Conservation (phyloP, 805 yeast genomes). For the Myxozyma udenii region DNA sequence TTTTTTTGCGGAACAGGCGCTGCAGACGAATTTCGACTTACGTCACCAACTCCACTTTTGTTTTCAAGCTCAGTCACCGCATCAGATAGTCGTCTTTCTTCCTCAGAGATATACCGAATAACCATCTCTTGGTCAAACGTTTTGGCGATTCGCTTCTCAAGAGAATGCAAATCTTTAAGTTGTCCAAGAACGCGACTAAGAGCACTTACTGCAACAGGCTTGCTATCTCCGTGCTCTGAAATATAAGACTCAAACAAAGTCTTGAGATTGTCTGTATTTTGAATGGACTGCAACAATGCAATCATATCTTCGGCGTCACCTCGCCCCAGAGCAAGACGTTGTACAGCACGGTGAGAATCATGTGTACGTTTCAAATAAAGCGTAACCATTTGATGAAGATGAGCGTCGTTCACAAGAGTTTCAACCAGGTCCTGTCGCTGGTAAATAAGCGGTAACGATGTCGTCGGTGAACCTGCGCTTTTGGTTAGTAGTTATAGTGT, state of each 20-base stretch:
- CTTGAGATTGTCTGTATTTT: slow-evolving; percentile 22
- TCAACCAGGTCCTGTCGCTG: slow-evolving; percentile 55
- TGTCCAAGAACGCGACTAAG: slow-evolving; percentile 2
- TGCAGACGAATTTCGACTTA: background rate
- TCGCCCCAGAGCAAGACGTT: slow-evolving; percentile 41
- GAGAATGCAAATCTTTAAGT: slow-evolving; percentile 10
- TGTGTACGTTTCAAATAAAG: slow-evolving; percentile 59
- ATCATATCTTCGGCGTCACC: slow-evolving; percentile 48
- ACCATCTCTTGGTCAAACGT: slow-evolving; percentile 27
- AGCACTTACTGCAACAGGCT: background rate
- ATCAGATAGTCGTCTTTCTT: slow-evolving; percentile 19
- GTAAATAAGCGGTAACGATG: slow-evolving; percentile 54
- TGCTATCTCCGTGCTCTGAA: background rate
- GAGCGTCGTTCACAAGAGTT: slow-evolving; percentile 43
- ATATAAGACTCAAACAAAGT: slow-evolving; percentile 9
- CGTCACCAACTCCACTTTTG: slow-evolving; percentile 32
- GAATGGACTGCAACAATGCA: slow-evolving; percentile 45
- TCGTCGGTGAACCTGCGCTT: slow-evolving; percentile 59
- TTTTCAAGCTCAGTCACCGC: slow-evolving; percentile 25
- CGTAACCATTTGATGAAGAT: slow-evolving; percentile 54
- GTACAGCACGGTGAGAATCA: slow-evolving; percentile 41
- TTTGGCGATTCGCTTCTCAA: slow-evolving; percentile 14
- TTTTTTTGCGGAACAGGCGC: slow-evolving; percentile 8
- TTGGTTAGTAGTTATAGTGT: background rate
- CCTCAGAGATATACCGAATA: slow-evolving; percentile 13